These are phyloP conservation scores for Pilaira anomala DNA, from an alignment of 192 early-diverging fungal genomes.

Conservation along the genomic window DNA sequence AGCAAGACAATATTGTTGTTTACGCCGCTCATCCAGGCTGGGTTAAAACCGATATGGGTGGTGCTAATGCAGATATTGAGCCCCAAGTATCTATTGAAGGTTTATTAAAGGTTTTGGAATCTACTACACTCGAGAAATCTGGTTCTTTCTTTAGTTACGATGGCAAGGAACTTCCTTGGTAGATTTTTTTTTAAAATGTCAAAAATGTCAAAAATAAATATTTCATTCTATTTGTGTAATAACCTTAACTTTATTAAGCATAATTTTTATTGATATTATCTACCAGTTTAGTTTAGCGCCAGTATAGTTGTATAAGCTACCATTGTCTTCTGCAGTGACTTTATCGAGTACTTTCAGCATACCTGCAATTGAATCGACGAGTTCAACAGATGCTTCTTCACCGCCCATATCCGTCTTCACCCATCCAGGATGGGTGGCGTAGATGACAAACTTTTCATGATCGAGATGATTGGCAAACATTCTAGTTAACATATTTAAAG, in stretches of 20 bases:
- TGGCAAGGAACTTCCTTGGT: conserved; percentile 23
- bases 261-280: too few relatives aligned
- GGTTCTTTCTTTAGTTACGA: conserved; percentile 15
- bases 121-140: not conserved
- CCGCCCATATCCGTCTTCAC: conserved; percentile 27
- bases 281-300: too few relatives aligned
- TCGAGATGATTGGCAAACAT: conserved; percentile 1
- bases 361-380: conserved; percentile 9
- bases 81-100: not conserved
- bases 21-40: conserved; percentile 27
- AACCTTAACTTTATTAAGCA: too few relatives aligned
- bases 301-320: conserved; percentile 19
- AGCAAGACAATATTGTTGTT: conserved; percentile 10
- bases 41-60: conserved; percentile 28
- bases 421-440: conserved; percentile 26
- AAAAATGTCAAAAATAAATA: too few relatives aligned
- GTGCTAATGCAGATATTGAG: not conserved
- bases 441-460: conserved; percentile 11
- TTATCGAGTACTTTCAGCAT: conserved; percentile 9
- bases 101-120: not conserved
- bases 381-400: not conserved
- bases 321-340: conserved; percentile 9
- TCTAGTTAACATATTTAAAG: conserved; percentile 22
- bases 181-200: too few relatives aligned
- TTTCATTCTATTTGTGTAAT: too few relatives aligned